Evolutionary conservation across 768 basidiomycete genomes (phyloP).

Genomic region (Termitomyces sp.): DNA sequence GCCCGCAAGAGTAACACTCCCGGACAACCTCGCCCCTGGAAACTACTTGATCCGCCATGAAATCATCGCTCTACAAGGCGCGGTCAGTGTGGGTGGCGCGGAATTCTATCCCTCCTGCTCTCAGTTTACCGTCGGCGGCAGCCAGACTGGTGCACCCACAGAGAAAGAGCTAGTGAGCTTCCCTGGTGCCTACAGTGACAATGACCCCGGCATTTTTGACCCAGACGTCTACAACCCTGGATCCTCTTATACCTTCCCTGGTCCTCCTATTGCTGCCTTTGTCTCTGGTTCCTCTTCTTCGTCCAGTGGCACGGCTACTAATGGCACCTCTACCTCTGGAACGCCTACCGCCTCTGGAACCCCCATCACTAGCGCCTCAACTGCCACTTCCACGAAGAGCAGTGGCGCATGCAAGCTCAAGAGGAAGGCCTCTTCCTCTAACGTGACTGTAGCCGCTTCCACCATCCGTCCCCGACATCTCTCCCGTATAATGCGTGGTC

Average conservation of each 20-base stretch:
- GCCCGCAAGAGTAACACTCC: constrained; percentile 36
- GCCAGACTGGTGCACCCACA: constrained; percentile 40
- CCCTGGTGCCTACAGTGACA: constrained; percentile 69
- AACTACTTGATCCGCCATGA: constrained; percentile 77
- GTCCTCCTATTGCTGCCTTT: constrained; percentile 42
- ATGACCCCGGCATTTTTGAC: constrained; percentile 66
- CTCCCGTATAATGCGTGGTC: constrained; percentile 24
- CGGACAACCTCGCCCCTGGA: constrained; percentile 52
- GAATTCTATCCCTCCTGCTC: constrained; percentile 80
- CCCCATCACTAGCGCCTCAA: background rate
- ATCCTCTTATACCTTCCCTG: constrained; percentile 40
- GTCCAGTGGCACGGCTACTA: background rate
- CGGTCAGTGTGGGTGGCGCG: constrained; percentile 48
- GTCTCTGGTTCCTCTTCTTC: constrained; percentile 15
- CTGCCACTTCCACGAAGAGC: constrained; percentile 9
- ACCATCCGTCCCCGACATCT: constrained; percentile 19
- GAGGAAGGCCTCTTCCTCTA: constrained; percentile 4
- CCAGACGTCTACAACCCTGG: constrained; percentile 34
- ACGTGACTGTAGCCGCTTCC: constrained; percentile 1
- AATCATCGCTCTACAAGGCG: constrained; percentile 74
- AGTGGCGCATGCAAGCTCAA: constrained; percentile 16
- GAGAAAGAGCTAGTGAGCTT: constrained; percentile 51
- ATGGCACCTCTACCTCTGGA: constrained; percentile 5
- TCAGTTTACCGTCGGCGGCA: constrained; percentile 51
- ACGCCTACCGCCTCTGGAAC: constrained; percentile 6